Percentiles rank a stretch among this genome's conserved stretches.
Evolutionary conservation across 805 yeast genomes (phyloP).

Genomic region (Candida piceae): DNA sequence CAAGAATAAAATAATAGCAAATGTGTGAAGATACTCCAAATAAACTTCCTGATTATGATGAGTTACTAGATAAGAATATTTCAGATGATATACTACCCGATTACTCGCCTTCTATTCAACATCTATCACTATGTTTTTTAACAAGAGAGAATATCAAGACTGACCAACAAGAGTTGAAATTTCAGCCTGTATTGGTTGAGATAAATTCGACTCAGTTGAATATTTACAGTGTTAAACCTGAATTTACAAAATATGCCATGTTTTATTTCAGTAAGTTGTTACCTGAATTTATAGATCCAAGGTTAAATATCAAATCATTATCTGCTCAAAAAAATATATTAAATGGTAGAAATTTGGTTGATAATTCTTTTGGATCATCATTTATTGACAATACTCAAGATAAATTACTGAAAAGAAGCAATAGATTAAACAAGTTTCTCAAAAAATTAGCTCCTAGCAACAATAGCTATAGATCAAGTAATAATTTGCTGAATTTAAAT

Average conservation of each 20-base stretch:
- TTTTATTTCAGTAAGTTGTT: slow-evolving; percentile 19
- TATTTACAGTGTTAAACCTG: slow-evolving; percentile 16
- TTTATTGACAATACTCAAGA: background rate
- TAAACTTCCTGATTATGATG: too few relatives aligned
- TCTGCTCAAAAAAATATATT: background rate
- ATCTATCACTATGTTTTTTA: slow-evolving; percentile 20
- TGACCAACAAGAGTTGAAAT: background rate
- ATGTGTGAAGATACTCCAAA: too few relatives aligned
- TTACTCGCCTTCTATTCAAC: slow-evolving; percentile 24
- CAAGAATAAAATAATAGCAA: too few relatives aligned
- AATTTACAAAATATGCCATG: slow-evolving; percentile 12
- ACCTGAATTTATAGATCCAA: slow-evolving; percentile 24
- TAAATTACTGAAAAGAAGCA: background rate
- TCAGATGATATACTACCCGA: slow-evolving; percentile 10
- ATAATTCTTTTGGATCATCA: background rate
- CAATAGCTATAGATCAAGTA: background rate
- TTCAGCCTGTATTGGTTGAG: slow-evolving; percentile 24
- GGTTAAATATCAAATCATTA: slow-evolving; percentile 20
- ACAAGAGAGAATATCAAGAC: slow-evolving; percentile 9
- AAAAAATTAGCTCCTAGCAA: background rate
- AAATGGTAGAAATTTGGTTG: background rate
- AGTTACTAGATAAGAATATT: too few relatives aligned
- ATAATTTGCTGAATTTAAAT: background rate
- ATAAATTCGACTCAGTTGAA: slow-evolving; percentile 30
- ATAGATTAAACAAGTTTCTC: background rate